Conservation (phyloP, 805 yeast species). For the Hanseniaspora lindneri region DNA sequence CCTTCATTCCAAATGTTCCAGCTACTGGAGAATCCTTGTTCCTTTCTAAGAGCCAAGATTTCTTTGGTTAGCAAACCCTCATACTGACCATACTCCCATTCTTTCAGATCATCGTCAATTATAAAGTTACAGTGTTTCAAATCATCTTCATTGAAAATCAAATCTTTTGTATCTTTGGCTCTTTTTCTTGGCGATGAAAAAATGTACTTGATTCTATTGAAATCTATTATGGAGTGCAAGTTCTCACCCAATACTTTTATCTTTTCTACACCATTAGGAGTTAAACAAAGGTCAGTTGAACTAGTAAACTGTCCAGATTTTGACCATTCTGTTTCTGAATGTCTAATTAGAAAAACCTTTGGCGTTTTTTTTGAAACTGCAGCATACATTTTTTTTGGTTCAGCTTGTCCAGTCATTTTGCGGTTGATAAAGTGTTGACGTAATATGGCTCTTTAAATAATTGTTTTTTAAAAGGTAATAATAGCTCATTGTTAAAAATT, state of each 20-base stretch:
- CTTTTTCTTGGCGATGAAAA: constrained; percentile 73
- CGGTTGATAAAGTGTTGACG: no score
- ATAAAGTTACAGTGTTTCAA: constrained; percentile 35
- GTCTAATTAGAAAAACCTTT: constrained; percentile 61
- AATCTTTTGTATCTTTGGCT: constrained; percentile 61
- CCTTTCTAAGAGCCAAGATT: constrained; percentile 47
- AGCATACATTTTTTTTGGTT: no score
- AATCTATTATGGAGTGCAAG: constrained; percentile 39
- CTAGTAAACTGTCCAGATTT: constrained; percentile 88
- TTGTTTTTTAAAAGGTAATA: no score
- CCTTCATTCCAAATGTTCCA: constrained; percentile 92
- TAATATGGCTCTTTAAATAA: no score
- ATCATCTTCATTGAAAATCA: constrained; percentile 38
- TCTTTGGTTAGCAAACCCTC: constrained; percentile 69
- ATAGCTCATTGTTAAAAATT: no score
- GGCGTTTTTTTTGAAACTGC: constrained; percentile 33
- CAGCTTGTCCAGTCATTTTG: no score
- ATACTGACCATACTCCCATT: constrained; percentile 95
- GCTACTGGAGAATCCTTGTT: constrained; percentile 18
- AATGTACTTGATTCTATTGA: constrained; percentile 48
- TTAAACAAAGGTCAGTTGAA: constrained; percentile 65
- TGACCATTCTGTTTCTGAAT: constrained; percentile 94
- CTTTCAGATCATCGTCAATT: constrained; percentile 62
- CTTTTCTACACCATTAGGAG: constrained; percentile 65
- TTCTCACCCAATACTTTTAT: constrained; percentile 62